These are phyloP conservation scores for Rasamsonia emersonii DNA, from an alignment of 2,329 filamentous ascomycete species.

Conservation along the genomic window DNA sequence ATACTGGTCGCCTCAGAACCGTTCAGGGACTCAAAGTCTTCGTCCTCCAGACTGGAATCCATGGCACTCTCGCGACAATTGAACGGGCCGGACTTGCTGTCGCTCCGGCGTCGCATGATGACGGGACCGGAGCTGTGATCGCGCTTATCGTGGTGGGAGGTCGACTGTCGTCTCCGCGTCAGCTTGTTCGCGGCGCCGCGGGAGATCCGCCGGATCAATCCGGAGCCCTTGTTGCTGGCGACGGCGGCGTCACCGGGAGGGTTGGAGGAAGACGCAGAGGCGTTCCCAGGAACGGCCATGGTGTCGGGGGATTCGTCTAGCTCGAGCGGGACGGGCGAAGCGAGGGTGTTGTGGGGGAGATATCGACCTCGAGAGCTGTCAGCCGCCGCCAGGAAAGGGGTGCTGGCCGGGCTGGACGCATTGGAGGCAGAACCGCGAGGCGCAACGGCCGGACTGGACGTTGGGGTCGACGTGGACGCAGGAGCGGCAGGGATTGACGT, in stretches of 20 bases:
- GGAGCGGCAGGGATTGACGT: slow-evolving; percentile 9
- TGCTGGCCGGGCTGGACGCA: slow-evolving; percentile 27
- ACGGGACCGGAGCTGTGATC: slow-evolving; percentile 86
- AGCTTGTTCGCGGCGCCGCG: slow-evolving; percentile 65
- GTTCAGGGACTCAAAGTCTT: slow-evolving; percentile 39
- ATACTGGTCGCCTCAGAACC: slow-evolving; percentile 32
- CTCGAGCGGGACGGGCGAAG: slow-evolving; percentile 50
- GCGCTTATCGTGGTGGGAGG: slow-evolving; percentile 64
- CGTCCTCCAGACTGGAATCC: slow-evolving; percentile 48
- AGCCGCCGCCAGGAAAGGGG: slow-evolving; percentile 25
- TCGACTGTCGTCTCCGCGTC: slow-evolving; percentile 65
- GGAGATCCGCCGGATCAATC: slow-evolving; percentile 76
- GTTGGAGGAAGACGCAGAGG: slow-evolving; percentile 25
- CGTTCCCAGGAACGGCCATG: slow-evolving; percentile 37
- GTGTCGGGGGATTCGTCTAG: slow-evolving; percentile 59
- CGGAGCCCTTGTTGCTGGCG: slow-evolving; percentile 49
- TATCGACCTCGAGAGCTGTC: slow-evolving; percentile 25
- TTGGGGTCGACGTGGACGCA: slow-evolving; percentile 10
- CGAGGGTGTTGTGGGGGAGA: slow-evolving; percentile 16
- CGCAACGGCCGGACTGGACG: slow-evolving; percentile 20
- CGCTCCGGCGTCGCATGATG: slow-evolving; percentile 77
- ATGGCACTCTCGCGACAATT: slow-evolving; percentile 36
- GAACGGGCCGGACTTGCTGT: slow-evolving; percentile 68
- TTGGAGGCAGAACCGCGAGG: slow-evolving; percentile 11
- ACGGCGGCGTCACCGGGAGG: slow-evolving; percentile 54